phyloP scores from a whole-genome alignment of 176 grass and related monocot genomes.

The Ananas comosus region DNA sequence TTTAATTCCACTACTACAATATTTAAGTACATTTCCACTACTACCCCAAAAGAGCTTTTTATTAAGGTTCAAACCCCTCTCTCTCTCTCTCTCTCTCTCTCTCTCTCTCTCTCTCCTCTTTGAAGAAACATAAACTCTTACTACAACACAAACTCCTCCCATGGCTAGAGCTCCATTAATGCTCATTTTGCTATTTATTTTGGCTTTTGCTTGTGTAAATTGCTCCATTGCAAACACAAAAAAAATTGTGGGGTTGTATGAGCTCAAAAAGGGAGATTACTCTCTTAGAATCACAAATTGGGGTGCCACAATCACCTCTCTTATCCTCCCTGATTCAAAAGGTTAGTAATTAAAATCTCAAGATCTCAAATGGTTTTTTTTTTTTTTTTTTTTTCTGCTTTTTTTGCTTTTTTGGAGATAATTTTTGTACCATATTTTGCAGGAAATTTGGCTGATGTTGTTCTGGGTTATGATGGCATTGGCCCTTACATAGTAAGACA shows the following conservation, averaged over 20 bases:
- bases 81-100: too few species aligned
- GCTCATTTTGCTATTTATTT: constrained; percentile 25
- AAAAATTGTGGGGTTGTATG: constrained; percentile 58
- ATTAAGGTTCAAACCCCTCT: too few species aligned
- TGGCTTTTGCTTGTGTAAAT: constrained; percentile 19
- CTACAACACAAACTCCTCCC: neutral
- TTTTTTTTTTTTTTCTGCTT: neutral
- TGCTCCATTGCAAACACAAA: constrained; percentile 23
- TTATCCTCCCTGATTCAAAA: constrained; percentile 76
- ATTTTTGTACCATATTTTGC: neutral
- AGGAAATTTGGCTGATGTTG: constrained; percentile 65
- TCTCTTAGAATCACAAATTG: constrained; percentile 67
- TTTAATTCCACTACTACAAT: too few species aligned
- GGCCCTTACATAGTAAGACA: constrained; percentile 71
- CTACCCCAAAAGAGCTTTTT: too few species aligned
- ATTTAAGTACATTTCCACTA: too few species aligned
- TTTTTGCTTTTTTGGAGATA: neutral
- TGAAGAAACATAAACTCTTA: too few species aligned
- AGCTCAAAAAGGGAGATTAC: constrained; percentile 64
- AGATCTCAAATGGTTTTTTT: neutral
- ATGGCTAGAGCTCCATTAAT: constrained; percentile 37
- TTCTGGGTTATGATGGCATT: constrained; percentile 74
- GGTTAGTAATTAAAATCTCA: constrained; percentile 20
- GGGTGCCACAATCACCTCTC: constrained; percentile 68
- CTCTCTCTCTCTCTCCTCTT: too few species aligned